Evolutionary conservation across 495 filamentous ascomycete genomes (phyloP), one percentile per base, ranked within the genome.

Genomic region (Xylaria bambusicola): DNA sequence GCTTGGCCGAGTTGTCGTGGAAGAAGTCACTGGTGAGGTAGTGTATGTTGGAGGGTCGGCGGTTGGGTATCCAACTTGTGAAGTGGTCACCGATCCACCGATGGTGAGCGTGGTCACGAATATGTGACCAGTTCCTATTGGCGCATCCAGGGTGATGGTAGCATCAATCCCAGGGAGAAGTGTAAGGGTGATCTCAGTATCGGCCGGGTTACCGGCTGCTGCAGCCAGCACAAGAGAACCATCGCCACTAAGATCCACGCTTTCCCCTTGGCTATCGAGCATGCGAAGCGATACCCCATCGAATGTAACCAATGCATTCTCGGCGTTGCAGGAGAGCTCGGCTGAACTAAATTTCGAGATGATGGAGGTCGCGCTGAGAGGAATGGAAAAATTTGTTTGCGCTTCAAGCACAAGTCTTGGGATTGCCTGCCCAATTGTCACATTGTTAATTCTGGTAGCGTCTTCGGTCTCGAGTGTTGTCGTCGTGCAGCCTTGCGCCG

Each of bases 291-390:
- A 71, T 49, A 73, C 61, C 3, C 86, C 84, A 54, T 86, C 81
- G 65, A 98, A 95, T 0, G 90, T 88, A 7, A 98, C 86, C 20
- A 98, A 82, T 0, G 89, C 85, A 61, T 97, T 97, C 73, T 97
- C 86, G 0, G 85, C 82, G 1, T 81, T 84, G 72, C 94, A 98
- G 47, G 86, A 86, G 31, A 95, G 77, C 58, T 86, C 86, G 33
- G 77, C 84, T 40, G 81, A 73, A 66, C 86, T 90, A 72, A 98
- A 92, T 47, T 91, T 81, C 0, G 86, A 82, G 59, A 97, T 79
- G 62, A 98, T 78, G 7, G 79, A 77, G 4, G 81, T 76, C 7
- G 79, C 73, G 59, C 86, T 80, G 3, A 98, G 83, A 1, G 85
- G 81, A 49, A 98, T 86, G 33, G 85, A 87, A 70, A 89, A 98